phyloP scores from a whole-genome alignment of 140 eudicot genomes.

The Erigeron philadelphicus region DNA sequence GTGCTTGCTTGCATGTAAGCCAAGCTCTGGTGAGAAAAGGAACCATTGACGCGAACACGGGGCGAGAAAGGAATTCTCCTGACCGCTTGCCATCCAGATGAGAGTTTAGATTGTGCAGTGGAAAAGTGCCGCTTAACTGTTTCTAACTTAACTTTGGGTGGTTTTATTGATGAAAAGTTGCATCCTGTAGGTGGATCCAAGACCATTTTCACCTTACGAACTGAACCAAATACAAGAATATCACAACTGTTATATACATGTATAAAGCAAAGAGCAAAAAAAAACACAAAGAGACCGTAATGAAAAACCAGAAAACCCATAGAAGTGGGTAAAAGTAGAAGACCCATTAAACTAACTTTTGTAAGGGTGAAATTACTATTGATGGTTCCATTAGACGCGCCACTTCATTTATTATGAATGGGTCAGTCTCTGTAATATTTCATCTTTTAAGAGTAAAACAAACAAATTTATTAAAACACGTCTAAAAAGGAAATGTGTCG shows the following conservation, averaged over 20 bases:
- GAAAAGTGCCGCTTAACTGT: slow-evolving; percentile 39
- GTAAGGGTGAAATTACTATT: no score
- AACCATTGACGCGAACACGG: slow-evolving; percentile 43
- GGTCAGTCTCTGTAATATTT: no score
- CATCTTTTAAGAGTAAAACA: no score
- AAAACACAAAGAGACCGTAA: no score
- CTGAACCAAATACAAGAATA: slow-evolving; percentile 34
- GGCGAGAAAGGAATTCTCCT: slow-evolving; percentile 58
- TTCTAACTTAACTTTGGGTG: slow-evolving; percentile 55
- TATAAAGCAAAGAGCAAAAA: neutral
- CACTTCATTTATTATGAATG: no score
- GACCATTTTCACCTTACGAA: slow-evolving; percentile 74
- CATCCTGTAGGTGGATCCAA: slow-evolving; percentile 76
- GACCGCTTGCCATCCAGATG: slow-evolving; percentile 73
- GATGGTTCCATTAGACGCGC: no score
- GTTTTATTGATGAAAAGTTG: slow-evolving; percentile 51
- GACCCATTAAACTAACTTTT: no score
- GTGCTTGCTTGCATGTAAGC: slow-evolving; percentile 80
- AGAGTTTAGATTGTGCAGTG: slow-evolving; percentile 37
- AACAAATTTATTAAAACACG: no score
- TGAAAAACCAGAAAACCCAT: no score
- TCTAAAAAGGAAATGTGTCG: no score
- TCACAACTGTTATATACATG: neutral
- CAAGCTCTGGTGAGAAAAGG: slow-evolving; percentile 68
- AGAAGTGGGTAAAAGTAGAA: no score